Base-by-base conservation (phyloP, 1,139 yeast species). In the Diutina ranongensis region DNA sequence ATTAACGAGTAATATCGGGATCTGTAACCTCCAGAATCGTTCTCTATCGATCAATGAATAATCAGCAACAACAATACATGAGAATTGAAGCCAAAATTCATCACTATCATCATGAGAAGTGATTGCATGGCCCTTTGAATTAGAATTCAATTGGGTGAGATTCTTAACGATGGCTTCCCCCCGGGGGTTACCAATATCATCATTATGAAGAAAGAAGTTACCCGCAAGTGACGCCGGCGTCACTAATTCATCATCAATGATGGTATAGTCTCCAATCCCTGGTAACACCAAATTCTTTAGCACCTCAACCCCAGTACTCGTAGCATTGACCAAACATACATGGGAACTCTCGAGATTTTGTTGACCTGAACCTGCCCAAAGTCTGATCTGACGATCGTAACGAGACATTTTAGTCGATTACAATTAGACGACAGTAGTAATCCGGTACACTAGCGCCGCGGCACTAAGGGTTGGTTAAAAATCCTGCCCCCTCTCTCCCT, bases 291-390 rank as follows among this genome's bases (percentile, higher is more conserved):
- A 64, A 59, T 88, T 87, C 65, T 89, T 89, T 48, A 85, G 60
- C 13, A 78, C 63, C 59, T 92, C 97, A 1, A 81, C 64, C 1
- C 86, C 81, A 0, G 79, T 67, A 0, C 80, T 61, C 1, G 79
- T 68, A 12, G 80, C 80, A 45, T 80, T 78, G 5, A 87, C 54
- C 10, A 87, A 61, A 47, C 87, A 75, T 2, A 88, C 70, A 49
- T 74, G 79, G 1, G 92, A 68, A 2, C 60, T 57, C 45, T 77
- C 78, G 33, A 92, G 67, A 3, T 71, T 69, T 7, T 63, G 54
- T 56, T 92, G 98, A 3, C 97, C 97, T 1, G 73, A 62, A 0
- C 74, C 56, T 0, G 87, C 92, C 98, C 98, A 92, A 18, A 92
- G 65, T 38, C 97, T 72, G 49, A 89, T 64, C 59, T 92, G 98